These are phyloP conservation scores for Taxillus chinensis DNA, from an alignment of 164 flowering plant species.

Conservation along the genomic window DNA sequence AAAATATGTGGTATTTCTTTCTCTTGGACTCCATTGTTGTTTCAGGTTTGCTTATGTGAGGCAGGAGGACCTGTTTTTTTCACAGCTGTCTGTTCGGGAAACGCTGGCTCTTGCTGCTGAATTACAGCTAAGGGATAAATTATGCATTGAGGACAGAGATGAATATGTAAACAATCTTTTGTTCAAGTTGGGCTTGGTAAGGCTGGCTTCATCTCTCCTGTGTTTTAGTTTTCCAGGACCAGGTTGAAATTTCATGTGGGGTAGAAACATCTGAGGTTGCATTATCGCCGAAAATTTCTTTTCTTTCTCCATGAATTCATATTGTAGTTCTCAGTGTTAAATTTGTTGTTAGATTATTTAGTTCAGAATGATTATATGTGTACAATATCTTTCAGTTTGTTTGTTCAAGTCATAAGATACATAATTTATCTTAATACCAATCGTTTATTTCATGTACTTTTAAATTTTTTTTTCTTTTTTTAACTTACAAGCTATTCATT, in stretches of 20 bases:
- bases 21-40: neutral
- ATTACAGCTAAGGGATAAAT: conserved; percentile 62
- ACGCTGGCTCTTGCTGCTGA: conserved; percentile 90
- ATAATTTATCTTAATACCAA: no score
- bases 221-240: neutral
- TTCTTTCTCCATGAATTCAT: neutral
- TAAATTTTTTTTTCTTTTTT: no score
- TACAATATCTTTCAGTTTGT: no score
- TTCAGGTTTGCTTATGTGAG: conserved; percentile 82
- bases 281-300: neutral
- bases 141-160: conserved; percentile 58
- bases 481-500: neutral
- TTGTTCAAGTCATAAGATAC: no score
- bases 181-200: conserved; percentile 82
- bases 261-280: neutral
- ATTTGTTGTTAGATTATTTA: neutral
- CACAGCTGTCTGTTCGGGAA: conserved; percentile 91
- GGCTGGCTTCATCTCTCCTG: conserved; percentile 8
- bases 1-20: neutral
- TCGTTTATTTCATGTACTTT: no score
- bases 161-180: conserved; percentile 73
- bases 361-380: no score
- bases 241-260: neutral
- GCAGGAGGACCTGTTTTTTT: conserved; percentile 95
- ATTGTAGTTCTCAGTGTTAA: neutral